phyloP scores from a whole-genome alignment of 2,329 filamentous ascomycete genomes.

The Emergomyces pasteurianus region DNA sequence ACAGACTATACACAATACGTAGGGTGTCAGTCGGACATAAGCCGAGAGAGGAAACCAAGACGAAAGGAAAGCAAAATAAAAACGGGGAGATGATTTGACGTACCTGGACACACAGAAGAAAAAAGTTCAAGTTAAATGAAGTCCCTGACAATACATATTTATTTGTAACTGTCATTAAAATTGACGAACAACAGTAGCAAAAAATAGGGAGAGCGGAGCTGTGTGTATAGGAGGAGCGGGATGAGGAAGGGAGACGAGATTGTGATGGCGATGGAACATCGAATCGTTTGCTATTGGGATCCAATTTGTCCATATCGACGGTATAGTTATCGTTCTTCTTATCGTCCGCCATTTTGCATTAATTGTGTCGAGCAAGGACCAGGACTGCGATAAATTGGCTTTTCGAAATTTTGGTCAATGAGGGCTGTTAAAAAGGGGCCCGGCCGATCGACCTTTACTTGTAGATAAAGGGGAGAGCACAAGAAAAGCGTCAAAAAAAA shows the following conservation, averaged over 20 bases:
- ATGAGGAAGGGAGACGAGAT: slow-evolving; percentile 20
- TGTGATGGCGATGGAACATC: slow-evolving; percentile 27
- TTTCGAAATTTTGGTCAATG: not conserved
- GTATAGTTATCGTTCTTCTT: slow-evolving; percentile 72
- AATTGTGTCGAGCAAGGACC: not conserved
- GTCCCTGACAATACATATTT: slow-evolving; percentile 92
- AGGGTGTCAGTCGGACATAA: not conserved
- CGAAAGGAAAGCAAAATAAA: not conserved
- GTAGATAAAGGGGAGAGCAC: not conserved
- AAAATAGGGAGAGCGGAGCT: slow-evolving; percentile 71
- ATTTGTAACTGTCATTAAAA: slow-evolving; percentile 99
- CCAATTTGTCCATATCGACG: slow-evolving; percentile 54
- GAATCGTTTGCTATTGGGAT: slow-evolving; percentile 39
- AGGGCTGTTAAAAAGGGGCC: not conserved
- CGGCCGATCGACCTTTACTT: not conserved
- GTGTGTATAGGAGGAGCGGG: slow-evolving; percentile 48
- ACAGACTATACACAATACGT: slow-evolving; percentile 50
- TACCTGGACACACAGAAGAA: slow-evolving; percentile 88
- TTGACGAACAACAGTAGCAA: slow-evolving; percentile 89
- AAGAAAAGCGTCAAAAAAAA: not conserved
- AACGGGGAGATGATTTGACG: slow-evolving; percentile 17
- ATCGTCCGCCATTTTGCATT: slow-evolving; percentile 65
- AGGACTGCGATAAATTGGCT: not conserved
- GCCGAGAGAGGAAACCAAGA: not conserved
- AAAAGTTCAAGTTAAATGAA: slow-evolving; percentile 86